A percentile compares a stretch with the other conserved stretches of the same genome.
Conservation (phyloP, 768 basidiomycete species). For the Rhodotorula babjevae region DNA sequence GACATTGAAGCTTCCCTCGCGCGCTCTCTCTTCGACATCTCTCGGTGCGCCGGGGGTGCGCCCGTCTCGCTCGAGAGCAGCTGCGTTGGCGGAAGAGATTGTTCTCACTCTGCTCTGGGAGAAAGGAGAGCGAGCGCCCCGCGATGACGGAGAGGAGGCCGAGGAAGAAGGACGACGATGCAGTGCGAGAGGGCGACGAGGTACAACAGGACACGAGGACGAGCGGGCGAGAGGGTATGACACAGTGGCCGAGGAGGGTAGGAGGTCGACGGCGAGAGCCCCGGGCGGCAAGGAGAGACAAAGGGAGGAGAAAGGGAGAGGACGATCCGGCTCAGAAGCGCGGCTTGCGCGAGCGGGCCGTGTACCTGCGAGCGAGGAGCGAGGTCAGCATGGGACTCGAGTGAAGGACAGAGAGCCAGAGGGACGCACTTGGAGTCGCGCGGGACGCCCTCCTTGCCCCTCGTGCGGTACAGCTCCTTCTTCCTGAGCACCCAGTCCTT, state of each 20-base stretch:
- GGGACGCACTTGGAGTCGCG: conserved; percentile 49
- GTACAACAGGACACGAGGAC: background rate
- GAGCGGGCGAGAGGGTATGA: background rate
- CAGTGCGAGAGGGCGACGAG: background rate
- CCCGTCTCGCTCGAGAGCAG: no score
- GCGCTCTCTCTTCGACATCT: no score
- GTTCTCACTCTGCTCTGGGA: no score
- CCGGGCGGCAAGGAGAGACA: background rate
- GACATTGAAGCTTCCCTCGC: no score
- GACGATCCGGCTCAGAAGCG: conserved; percentile 9
- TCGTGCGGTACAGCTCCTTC: conserved; percentile 86
- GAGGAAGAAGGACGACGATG: background rate
- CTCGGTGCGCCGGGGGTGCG: no score
- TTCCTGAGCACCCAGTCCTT: conserved; percentile 91
- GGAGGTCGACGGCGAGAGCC: background rate
- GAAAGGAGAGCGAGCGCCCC: no score
- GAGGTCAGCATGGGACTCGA: no score
- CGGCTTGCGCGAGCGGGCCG: conserved; percentile 30
- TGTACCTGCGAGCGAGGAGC: conserved; percentile 15
- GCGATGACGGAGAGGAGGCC: no score
- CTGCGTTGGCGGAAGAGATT: no score
- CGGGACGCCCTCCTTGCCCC: conserved; percentile 74
- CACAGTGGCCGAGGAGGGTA: background rate
- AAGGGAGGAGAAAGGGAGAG: no score
- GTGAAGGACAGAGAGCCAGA: background rate